phyloP scores from a whole-genome alignment of 345 rosid genomes.

The Sonneratia alba region DNA sequence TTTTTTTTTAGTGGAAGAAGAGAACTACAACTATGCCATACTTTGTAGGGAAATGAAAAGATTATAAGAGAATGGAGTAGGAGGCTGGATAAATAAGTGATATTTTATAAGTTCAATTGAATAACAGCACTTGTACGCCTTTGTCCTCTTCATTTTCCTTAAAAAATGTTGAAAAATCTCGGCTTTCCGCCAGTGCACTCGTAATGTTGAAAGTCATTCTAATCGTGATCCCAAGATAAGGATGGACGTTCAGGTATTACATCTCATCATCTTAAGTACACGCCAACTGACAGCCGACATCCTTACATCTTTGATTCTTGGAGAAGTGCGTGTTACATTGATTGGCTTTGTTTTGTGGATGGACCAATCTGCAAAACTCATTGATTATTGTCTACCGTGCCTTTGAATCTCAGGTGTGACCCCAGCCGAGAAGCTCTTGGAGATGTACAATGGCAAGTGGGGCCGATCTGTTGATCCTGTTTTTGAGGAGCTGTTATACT shows the following conservation, averaged over 20 bases:
- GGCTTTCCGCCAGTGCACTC: neutral
- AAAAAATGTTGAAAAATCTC: neutral
- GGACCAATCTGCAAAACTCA: neutral
- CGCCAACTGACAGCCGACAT: neutral
- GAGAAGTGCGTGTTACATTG: neutral
- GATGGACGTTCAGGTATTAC: neutral
- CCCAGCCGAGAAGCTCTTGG: conserved; percentile 19
- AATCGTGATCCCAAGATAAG: neutral
- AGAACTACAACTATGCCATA: neutral
- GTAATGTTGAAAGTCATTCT: too few relatives aligned
- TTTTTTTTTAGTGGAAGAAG: neutral
- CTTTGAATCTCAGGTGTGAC: conserved; percentile 10
- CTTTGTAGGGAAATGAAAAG: neutral
- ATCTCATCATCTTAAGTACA: too few relatives aligned
- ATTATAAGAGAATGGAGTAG: neutral
- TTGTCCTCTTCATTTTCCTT: neutral
- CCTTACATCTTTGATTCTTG: neutral
- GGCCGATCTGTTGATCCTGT: conserved; percentile 16
- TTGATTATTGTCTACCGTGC: neutral
- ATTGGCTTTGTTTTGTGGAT: neutral
- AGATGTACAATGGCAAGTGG: conserved; percentile 19
- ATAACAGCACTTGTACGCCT: neutral
- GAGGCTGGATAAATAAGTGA: neutral
- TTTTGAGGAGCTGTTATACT: conserved; percentile 16
- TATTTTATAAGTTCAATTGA: neutral